Conservation (phyloP, 495 filamentous ascomycete species). For the Aspergillus hancockii region DNA sequence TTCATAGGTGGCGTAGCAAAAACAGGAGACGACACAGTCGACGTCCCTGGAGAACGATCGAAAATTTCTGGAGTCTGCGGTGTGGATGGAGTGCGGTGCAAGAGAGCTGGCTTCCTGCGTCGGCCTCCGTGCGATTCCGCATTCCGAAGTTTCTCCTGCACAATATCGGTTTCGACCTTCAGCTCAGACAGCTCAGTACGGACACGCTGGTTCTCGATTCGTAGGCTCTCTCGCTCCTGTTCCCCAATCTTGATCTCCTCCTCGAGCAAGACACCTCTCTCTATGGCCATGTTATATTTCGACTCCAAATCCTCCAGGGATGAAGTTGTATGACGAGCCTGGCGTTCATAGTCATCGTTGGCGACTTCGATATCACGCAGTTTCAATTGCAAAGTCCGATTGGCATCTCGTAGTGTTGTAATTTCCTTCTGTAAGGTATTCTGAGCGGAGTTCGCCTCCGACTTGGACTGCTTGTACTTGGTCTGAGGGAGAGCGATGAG, state of each 20-base stretch:
- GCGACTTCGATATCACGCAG: conserved; percentile 94
- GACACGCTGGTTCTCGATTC: conserved; percentile 86
- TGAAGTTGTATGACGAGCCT: conserved; percentile 89
- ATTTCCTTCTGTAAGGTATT: conserved; percentile 93
- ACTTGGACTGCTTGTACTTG: conserved; percentile 94
- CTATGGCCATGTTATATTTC: conserved; percentile 93
- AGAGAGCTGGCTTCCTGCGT: conserved; percentile 52
- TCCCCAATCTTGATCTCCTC: conserved; percentile 90
- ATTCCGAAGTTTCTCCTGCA: conserved; percentile 84
- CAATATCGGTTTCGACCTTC: conserved; percentile 91
- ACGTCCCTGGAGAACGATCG: conserved; percentile 59
- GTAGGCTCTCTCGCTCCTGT: conserved; percentile 80
- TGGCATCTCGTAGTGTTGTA: conserved; percentile 80
- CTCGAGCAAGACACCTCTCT: conserved; percentile 88
- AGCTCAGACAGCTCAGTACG: conserved; percentile 89
- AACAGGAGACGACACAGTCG: conserved; percentile 67
- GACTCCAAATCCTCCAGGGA: conserved; percentile 96
- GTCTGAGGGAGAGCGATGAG: conserved; percentile 52
- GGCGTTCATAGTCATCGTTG: conserved; percentile 97
- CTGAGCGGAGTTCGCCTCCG: conserved; percentile 79
- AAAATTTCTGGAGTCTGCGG: conserved; percentile 55
- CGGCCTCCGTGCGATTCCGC: conserved; percentile 55
- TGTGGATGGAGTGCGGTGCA: conserved; percentile 46
- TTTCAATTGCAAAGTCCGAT: conserved; percentile 76
- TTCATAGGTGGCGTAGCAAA: conserved; percentile 72